Evolutionary conservation across 2,329 filamentous ascomycete genomes (phyloP).

Genomic region (Stemphylium lycopersici): DNA sequence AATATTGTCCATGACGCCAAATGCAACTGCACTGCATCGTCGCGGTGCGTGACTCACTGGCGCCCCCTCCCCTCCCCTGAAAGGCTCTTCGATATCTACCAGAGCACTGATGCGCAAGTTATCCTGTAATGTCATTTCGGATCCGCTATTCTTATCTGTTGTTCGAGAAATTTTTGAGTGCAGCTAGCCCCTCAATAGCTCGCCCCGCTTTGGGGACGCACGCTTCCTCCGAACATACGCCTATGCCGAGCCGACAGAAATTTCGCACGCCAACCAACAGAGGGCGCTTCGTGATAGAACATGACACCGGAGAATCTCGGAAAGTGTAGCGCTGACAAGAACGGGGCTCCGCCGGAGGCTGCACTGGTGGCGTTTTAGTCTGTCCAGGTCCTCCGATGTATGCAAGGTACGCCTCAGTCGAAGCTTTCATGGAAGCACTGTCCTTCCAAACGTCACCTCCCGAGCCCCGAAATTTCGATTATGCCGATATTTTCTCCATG

Average conservation of each 20-base stretch:
- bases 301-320: conserved; percentile 35
- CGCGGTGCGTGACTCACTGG: neutral
- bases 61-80: neutral
- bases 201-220: conserved; percentile 28
- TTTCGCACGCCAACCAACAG: conserved; percentile 29
- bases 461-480: conserved; percentile 5
- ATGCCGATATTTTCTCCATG: conserved; percentile 15
- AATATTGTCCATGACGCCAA: conserved; percentile 8
- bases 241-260: conserved; percentile 31
- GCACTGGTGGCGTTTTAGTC: conserved; percentile 27
- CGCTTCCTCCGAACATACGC: conserved; percentile 33
- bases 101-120: conserved; percentile 9
- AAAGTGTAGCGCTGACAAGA: conserved; percentile 11
- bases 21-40: neutral
- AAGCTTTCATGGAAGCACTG: conserved; percentile 17
- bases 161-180: conserved; percentile 31
- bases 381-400: conserved; percentile 22
- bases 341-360: conserved; percentile 24
- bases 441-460: conserved; percentile 13
- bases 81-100: neutral
- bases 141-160: conserved; percentile 38
- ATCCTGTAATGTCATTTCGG: conserved; percentile 10
- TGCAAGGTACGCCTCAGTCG: conserved; percentile 29
- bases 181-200: conserved; percentile 32
- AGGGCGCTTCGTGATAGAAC: conserved; percentile 20